Evolutionary conservation across 306 rosid species (phyloP).

Genomic region (Neltuma alba): DNA sequence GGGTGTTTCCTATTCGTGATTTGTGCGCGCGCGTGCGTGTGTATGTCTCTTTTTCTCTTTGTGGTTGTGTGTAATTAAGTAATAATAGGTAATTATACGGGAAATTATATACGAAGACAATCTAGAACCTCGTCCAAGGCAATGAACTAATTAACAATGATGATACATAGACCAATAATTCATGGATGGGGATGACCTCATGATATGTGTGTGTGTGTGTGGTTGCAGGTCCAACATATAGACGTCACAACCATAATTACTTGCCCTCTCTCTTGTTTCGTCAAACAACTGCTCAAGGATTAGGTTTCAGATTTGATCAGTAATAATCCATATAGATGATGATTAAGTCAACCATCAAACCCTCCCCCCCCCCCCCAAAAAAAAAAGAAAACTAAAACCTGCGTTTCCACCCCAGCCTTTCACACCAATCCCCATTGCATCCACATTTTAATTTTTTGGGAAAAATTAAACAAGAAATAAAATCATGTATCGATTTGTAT

Average conservation of each 20-base stretch:
- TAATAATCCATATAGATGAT: background rate
- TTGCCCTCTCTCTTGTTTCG: conserved; percentile 24
- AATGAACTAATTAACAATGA: background rate
- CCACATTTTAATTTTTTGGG: background rate
- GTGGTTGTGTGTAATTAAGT: too few species aligned
- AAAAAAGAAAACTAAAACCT: background rate
- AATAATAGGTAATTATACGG: background rate
- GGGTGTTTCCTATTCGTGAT: background rate
- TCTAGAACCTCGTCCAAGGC: background rate
- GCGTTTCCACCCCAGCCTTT: background rate
- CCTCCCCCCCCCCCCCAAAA: too few species aligned
- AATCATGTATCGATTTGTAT: background rate
- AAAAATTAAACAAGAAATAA: too few species aligned
- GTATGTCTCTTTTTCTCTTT: too few species aligned
- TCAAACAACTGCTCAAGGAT: conserved; percentile 39
- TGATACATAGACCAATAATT: conserved; percentile 30
- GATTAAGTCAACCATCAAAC: conserved; percentile 12
- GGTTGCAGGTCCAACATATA: conserved; percentile 3
- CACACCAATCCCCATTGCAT: background rate
- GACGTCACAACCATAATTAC: conserved; percentile 1
- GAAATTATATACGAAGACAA: background rate
- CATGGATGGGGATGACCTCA: background rate
- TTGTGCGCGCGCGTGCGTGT: background rate
- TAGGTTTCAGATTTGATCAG: conserved; percentile 38
- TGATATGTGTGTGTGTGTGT: background rate